Evolutionary conservation across 805 yeast genomes (phyloP).

Genomic region (Myxozyma nipponensis): DNA sequence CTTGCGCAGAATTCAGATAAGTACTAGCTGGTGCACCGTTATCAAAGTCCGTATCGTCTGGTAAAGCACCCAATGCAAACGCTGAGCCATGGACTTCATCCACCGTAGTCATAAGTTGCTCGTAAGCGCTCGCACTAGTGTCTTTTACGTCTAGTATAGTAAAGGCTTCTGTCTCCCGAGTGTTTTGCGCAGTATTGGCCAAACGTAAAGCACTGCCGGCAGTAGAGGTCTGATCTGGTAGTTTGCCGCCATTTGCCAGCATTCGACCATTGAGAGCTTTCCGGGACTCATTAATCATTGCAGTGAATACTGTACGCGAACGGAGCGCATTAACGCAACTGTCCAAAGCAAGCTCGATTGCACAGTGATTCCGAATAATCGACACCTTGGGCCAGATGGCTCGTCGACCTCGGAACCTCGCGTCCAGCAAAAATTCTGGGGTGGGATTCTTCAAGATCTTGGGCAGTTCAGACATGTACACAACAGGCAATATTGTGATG

Average conservation of each 20-base stretch:
- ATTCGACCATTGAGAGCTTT: background rate
- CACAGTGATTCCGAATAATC: slow-evolving; percentile 81
- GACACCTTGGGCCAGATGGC: slow-evolving; percentile 94
- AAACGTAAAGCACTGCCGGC: background rate
- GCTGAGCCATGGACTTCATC: background rate
- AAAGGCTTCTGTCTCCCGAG: background rate
- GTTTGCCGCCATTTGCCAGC: background rate
- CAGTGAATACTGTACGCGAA: slow-evolving; percentile 16
- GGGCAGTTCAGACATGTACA: slow-evolving; percentile 52
- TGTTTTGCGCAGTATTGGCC: background rate
- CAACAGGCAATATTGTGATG: slow-evolving; percentile 83
- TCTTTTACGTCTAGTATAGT: background rate
- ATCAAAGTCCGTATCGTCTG: slow-evolving; percentile 25
- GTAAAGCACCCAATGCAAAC: slow-evolving; percentile 20
- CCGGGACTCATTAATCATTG: slow-evolving; percentile 13
- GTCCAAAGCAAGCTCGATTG: slow-evolving; percentile 83
- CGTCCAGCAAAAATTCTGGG: slow-evolving; percentile 63
- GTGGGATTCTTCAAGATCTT: slow-evolving; percentile 78
- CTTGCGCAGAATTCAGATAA: background rate
- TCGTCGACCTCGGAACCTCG: slow-evolving; percentile 75
- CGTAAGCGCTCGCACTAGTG: background rate
- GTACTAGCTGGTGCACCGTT: slow-evolving; percentile 10
- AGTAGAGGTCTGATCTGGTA: background rate
- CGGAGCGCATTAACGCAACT: slow-evolving; percentile 51
- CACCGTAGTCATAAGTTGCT: background rate